A percentile compares a stretch with the other conserved stretches of the same genome.
Evolutionary conservation across 2,329 filamentous ascomycete genomes (phyloP).

Genomic region (Aspergillus sp.): DNA sequence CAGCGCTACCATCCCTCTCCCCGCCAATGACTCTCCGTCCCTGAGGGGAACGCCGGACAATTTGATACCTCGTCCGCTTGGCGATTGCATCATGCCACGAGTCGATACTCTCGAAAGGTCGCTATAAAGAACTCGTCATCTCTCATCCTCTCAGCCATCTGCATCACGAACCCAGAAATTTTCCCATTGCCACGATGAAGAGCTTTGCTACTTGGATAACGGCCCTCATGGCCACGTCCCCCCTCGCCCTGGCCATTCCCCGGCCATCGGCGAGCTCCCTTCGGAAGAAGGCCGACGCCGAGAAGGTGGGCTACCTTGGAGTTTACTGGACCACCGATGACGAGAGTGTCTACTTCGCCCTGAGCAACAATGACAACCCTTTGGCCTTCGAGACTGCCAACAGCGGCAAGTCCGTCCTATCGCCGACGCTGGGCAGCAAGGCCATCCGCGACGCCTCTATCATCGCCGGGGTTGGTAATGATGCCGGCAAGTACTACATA

Average conservation of each 20-base stretch:
- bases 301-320: slow-evolving; percentile 12
- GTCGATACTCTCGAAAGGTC: not conserved
- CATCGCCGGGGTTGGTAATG: slow-evolving; percentile 6
- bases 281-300: slow-evolving; percentile 1
- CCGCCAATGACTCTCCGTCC: too few relatives aligned
- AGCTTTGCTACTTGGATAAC: not conserved
- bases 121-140: not conserved
- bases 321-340: slow-evolving; percentile 17
- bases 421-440: slow-evolving; percentile 15
- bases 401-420: slow-evolving; percentile 7
- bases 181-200: not conserved
- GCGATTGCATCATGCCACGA: not conserved
- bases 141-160: not conserved
- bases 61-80: not conserved
- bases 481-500: slow-evolving; percentile 16
- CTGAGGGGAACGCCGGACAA: not conserved
- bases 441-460: slow-evolving; percentile 15
- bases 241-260: not conserved
- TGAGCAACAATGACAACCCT: slow-evolving; percentile 12
- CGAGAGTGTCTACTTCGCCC: slow-evolving; percentile 15
- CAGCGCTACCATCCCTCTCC: not conserved
- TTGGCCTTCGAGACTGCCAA: slow-evolving; percentile 7
- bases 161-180: not conserved
- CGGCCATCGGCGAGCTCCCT: not conserved
- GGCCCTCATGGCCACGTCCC: not conserved